A percentile compares a stretch with the other conserved stretches of the same genome.
Conservation (phyloP, 75 land plant genomes). For the Chamaecyparis obtusa region DNA sequence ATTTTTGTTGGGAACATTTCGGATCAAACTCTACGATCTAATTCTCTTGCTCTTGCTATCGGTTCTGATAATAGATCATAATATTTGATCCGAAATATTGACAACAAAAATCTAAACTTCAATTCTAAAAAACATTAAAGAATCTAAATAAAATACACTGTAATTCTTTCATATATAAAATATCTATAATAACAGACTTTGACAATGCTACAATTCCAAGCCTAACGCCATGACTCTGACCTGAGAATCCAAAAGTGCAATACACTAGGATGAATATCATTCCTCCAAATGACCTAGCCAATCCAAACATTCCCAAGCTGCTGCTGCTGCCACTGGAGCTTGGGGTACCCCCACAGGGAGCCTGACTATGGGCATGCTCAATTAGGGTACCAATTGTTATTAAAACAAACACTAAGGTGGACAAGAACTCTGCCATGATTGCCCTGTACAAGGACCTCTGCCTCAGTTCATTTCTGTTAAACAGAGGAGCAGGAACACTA, state of each 20-base stretch:
- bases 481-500: slow-evolving; percentile 11
- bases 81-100: too few relatives aligned
- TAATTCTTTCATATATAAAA: too few relatives aligned
- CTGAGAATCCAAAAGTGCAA: slow-evolving; percentile 27
- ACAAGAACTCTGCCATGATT: slow-evolving; percentile 17
- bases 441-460: slow-evolving; percentile 22
- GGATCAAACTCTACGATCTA: too few relatives aligned
- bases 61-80: too few relatives aligned
- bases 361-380: background rate
- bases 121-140: too few relatives aligned
- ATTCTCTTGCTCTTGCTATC: too few relatives aligned
- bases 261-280: slow-evolving; percentile 24
- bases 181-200: too few relatives aligned
- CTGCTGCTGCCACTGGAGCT: background rate
- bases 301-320: slow-evolving; percentile 15
- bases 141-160: too few relatives aligned
- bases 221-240: background rate
- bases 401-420: slow-evolving; percentile 15
- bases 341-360: background rate
- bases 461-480: slow-evolving; percentile 5
- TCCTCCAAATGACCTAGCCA: slow-evolving; percentile 24
- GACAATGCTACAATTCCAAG: background rate
- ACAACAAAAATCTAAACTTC: too few relatives aligned
- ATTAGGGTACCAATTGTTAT: slow-evolving; percentile 11
- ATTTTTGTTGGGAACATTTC: too few relatives aligned